A percentile compares a stretch with the other conserved stretches of the same genome.
Conservation (phyloP, 2,329 filamentous ascomycete species). For the Exophiala xenobiotica region DNA sequence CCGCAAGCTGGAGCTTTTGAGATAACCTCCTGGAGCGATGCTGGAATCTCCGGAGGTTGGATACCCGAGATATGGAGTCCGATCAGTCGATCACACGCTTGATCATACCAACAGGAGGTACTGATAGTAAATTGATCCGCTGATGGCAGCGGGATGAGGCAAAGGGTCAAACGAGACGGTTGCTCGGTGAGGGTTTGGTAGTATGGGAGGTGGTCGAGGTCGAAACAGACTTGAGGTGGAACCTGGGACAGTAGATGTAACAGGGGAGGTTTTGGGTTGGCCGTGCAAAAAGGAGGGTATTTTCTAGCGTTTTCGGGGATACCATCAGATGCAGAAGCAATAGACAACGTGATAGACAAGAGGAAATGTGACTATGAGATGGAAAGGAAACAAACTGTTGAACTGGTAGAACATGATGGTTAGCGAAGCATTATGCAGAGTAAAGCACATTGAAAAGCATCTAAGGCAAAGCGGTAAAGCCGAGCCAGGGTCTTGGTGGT, state of each 20-base stretch:
- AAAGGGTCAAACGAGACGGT: conserved; percentile 24
- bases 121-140: conserved; percentile 23
- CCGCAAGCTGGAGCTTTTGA: conserved; percentile 22
- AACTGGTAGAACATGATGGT: neutral
- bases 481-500: conserved; percentile 9
- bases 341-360: neutral
- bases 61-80: conserved; percentile 15
- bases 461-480: conserved; percentile 1
- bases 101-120: conserved; percentile 20
- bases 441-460: neutral
- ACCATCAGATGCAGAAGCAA: neutral
- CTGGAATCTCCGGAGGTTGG: conserved; percentile 15
- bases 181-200: conserved; percentile 6
- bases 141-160: conserved; percentile 20
- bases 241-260: conserved; percentile 27
- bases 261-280: conserved; percentile 14
- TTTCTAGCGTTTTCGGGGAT: neutral
- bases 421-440: neutral
- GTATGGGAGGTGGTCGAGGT: conserved; percentile 16
- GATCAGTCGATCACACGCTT: conserved; percentile 16
- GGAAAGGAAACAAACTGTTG: neutral
- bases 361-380: conserved; percentile 1
- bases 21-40: conserved; percentile 9
- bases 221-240: conserved; percentile 23
- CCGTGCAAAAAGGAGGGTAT: neutral